phyloP scores from a whole-genome alignment of 768 basidiomycete genomes.

The Phylloporus sp. region DNA sequence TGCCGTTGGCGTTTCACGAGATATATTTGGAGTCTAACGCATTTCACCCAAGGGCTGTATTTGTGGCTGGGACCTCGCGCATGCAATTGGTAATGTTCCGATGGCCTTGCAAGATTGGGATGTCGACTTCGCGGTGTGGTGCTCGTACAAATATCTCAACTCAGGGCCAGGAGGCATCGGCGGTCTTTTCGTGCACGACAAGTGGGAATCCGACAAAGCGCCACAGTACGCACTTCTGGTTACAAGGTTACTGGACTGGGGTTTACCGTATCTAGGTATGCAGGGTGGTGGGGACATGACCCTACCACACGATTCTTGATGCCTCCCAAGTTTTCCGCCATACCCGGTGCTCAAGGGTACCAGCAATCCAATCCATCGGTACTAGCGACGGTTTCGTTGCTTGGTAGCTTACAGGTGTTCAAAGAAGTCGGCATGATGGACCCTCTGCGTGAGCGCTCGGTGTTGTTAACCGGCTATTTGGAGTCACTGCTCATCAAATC shows the following conservation, averaged over 20 bases:
- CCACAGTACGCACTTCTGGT: slow-evolving; percentile 53
- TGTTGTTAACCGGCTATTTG: slow-evolving; percentile 66
- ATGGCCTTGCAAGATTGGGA: slow-evolving; percentile 87
- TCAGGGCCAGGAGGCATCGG: slow-evolving; percentile 96
- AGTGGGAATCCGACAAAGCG: slow-evolving; percentile 59
- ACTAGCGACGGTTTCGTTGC: slow-evolving; percentile 71
- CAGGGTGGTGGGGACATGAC: slow-evolving; percentile 99
- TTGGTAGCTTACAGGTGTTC: slow-evolving; percentile 81
- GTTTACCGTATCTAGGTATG: slow-evolving; percentile 50
- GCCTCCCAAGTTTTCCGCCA: slow-evolving; percentile 79
- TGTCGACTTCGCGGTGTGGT: slow-evolving; percentile 98
- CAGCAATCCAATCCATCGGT: slow-evolving; percentile 95
- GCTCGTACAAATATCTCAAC: slow-evolving; percentile 97
- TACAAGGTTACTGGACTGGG: slow-evolving; percentile 3
- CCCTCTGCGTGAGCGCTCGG: slow-evolving; percentile 63
- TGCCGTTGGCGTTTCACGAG: slow-evolving; percentile 9
- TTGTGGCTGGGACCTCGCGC: slow-evolving; percentile 95
- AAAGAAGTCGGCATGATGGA: slow-evolving; percentile 72
- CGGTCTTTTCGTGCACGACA: slow-evolving; percentile 86
- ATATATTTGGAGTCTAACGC: slow-evolving; percentile 10
- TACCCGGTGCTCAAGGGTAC: slow-evolving; percentile 89
- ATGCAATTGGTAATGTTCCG: slow-evolving; percentile 92
- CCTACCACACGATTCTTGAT: slow-evolving; percentile 84
- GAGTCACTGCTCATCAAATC: slow-evolving; percentile 61
- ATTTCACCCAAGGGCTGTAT: slow-evolving; percentile 70